Base-by-base conservation (phyloP, 2,329 filamentous ascomycete genomes). In the Teratosphaeria epicoccoides region DNA sequence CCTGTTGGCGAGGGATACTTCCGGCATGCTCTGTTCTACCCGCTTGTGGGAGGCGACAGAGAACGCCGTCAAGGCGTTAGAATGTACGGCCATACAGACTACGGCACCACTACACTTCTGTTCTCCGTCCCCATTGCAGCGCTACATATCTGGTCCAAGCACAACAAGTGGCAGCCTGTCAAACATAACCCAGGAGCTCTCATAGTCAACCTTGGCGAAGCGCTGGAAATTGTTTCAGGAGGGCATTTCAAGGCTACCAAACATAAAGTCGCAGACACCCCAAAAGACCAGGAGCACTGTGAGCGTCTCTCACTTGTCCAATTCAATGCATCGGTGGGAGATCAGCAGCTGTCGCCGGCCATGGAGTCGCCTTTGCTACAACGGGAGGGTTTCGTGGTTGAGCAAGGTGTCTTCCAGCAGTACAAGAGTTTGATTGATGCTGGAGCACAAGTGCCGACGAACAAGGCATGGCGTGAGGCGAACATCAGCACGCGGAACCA, bases 401-500 rank as follows among this genome's bases (percentile, higher is more conserved):
- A 70, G 3, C 71, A 75, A 56, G 73, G 72, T 2, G 68, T 75
- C 3, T 76, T 73, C 59, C 69, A 67, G 33, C 71, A 74, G 44
- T 76, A 73, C 62, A 73, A 72, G 59, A 66, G 62, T 17, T 67
- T 70, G 17, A 75, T 69, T 0, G 62, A 63, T 1, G 54, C 68
- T 40, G 73, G 71, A 5, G 57, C 68, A 22, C 65, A 70, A 6
- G 71, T 75, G 17, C 73, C 73, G 0, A 75, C 71, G 12, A 57
- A 74, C 54, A 59, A 63, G 1, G 65, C 76, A 55, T 76, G 72
- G 73, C 68, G 73, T n/a, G 73, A 76, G 59, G 74, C 75, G 24
- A 72, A 76, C 57, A 74, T 76, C 44, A 61, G 71, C 0, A 74
- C 71, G 17, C 17, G 4, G 23, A 24, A 7, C 29, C 55, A 28